A percentile compares a stretch with the other conserved stretches of the same genome.
Conservation (phyloP, 495 filamentous ascomycete species). For the Tuber borchii region DNA sequence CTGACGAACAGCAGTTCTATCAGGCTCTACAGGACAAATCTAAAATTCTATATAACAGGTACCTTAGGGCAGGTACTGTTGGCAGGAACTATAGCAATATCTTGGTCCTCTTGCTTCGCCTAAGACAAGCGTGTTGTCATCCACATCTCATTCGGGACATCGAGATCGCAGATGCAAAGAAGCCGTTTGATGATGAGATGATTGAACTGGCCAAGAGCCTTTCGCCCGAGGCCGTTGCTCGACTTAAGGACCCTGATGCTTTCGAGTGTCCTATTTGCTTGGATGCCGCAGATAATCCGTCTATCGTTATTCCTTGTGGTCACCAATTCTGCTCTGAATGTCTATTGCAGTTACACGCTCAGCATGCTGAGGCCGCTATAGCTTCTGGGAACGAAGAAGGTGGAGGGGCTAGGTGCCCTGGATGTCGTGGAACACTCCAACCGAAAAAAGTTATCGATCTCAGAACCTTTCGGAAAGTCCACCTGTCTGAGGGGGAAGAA, state of each 20-base stretch:
- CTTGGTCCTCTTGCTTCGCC: slow-evolving; percentile 74
- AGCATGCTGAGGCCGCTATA: slow-evolving; percentile 47
- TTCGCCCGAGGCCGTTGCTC: slow-evolving; percentile 54
- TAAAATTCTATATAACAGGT: slow-evolving; percentile 68
- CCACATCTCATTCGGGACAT: slow-evolving; percentile 81
- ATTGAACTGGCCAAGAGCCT: slow-evolving; percentile 61
- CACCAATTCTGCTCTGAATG: slow-evolving; percentile 72
- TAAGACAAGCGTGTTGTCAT: slow-evolving; percentile 90
- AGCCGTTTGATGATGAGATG: slow-evolving; percentile 53
- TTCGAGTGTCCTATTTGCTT: slow-evolving; percentile 61
- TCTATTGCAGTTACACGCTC: slow-evolving; percentile 65
- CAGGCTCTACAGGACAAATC: slow-evolving; percentile 60
- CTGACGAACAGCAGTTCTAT: slow-evolving; percentile 70
- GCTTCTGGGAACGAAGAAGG: slow-evolving; percentile 54
- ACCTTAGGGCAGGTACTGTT: slow-evolving; percentile 62
- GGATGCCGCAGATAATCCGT: slow-evolving; percentile 65
- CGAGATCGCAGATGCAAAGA: slow-evolving; percentile 50
- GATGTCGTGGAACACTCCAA: slow-evolving; percentile 62
- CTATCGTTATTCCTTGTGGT: slow-evolving; percentile 78
- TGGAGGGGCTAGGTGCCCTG: slow-evolving; percentile 62
- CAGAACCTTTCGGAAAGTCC: slow-evolving; percentile 64
- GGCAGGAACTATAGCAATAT: slow-evolving; percentile 78
- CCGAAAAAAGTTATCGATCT: slow-evolving; percentile 66
- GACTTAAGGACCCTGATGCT: slow-evolving; percentile 57
- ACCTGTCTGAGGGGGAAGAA: slow-evolving; percentile 51